Evolutionary conservation across 768 basidiomycete species (phyloP).

Genomic region (Hericium erinaceus): DNA sequence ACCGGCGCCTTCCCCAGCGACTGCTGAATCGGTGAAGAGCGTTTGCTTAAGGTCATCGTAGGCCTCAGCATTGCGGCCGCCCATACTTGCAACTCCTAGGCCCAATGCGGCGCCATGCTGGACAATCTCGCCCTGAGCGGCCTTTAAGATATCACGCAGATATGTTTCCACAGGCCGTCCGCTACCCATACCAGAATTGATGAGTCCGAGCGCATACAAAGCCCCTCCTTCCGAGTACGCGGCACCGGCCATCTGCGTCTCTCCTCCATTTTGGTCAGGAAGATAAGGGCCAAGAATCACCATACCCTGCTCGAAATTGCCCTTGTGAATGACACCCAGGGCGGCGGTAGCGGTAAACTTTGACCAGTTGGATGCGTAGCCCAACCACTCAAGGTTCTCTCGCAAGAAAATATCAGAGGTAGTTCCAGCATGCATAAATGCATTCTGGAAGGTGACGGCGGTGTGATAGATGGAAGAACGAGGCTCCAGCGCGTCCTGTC

Average conservation of each 20-base stretch:
- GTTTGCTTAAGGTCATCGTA: slow-evolving; percentile 88
- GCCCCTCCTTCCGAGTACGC: slow-evolving; percentile 94
- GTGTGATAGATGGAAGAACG: slow-evolving; percentile 97
- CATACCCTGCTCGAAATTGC: slow-evolving; percentile 89
- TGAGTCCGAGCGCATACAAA: slow-evolving; percentile 89
- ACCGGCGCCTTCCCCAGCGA: slow-evolving; percentile 92
- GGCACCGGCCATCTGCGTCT: slow-evolving; percentile 68
- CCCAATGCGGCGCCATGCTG: slow-evolving; percentile 97
- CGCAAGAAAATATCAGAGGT: slow-evolving; percentile 90
- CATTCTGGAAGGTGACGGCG: slow-evolving; percentile 91
- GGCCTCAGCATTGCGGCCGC: slow-evolving; percentile 77
- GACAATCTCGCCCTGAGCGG: slow-evolving; percentile 74
- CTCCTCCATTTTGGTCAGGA: slow-evolving; percentile 60
- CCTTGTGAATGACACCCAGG: slow-evolving; percentile 95
- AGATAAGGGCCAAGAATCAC: slow-evolving; percentile 90
- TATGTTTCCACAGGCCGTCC: slow-evolving; percentile 61
- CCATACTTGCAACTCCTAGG: slow-evolving; percentile 93
- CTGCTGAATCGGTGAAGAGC: slow-evolving; percentile 89
- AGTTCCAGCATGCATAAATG: slow-evolving; percentile 97
- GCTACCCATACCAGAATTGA: slow-evolving; percentile 83
- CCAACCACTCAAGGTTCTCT: slow-evolving; percentile 96
- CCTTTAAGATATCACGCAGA: slow-evolving; percentile 70
- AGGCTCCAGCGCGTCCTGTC: slow-evolving; percentile 80
- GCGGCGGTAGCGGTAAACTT: slow-evolving; percentile 98
- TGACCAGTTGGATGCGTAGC: slow-evolving; percentile 92